Evolutionary conservation across 163 green algal genomes (phyloP).

Genomic region (Coccomyxa subellipsoidea): DNA sequence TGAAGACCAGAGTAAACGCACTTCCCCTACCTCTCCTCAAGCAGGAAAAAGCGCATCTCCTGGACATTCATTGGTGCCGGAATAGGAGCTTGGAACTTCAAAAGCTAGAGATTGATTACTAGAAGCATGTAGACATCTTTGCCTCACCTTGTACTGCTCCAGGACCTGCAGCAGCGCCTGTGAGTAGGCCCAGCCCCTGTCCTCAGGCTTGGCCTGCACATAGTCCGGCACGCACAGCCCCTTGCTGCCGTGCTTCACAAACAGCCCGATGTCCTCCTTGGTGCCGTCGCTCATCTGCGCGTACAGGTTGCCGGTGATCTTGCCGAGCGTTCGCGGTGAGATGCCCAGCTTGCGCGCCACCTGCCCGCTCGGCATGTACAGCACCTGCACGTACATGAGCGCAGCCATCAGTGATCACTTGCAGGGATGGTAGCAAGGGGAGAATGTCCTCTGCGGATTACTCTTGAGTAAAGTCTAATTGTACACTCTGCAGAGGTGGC

Average conservation of each 20-base stretch:
- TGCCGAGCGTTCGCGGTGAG: slow-evolving; percentile 62
- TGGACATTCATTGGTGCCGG: no score
- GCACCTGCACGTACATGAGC: slow-evolving; percentile 5
- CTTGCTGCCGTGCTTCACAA: slow-evolving; percentile 65
- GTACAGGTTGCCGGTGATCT: slow-evolving; percentile 73
- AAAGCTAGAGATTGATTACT: neutral
- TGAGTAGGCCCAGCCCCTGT: slow-evolving; percentile 67
- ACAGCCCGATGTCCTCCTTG: slow-evolving; percentile 77
- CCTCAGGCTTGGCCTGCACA: slow-evolving; percentile 35
- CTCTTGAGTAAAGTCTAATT: no score
- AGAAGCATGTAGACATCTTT: neutral
- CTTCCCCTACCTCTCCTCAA: no score
- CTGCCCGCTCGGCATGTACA: slow-evolving; percentile 37
- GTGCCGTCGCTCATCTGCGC: slow-evolving; percentile 28
- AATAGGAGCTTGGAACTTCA: no score
- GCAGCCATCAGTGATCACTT: neutral
- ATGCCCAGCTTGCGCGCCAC: slow-evolving; percentile 53
- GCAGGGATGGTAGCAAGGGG: no score
- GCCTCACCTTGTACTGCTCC: slow-evolving; percentile 31
- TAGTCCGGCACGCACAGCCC: slow-evolving; percentile 76
- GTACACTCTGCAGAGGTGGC: no score
- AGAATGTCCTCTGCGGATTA: no score
- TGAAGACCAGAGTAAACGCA: no score
- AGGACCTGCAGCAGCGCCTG: slow-evolving; percentile 17
- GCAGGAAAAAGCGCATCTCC: no score